Conservation (phyloP, 139 green algal genomes). For the Asterochloris erici region DNA sequence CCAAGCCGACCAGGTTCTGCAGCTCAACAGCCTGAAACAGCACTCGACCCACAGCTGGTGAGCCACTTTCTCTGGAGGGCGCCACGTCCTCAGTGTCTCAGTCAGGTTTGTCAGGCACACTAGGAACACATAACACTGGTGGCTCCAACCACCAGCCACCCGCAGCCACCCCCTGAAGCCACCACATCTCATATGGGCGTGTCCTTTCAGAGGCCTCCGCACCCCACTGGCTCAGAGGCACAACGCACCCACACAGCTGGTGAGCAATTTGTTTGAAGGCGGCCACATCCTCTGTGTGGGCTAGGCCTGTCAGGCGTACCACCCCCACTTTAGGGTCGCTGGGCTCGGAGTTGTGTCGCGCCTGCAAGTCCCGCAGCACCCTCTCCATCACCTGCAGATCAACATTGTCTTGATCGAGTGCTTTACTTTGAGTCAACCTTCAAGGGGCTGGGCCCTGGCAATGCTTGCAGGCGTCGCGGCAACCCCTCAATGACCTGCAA, state of each 20-base stretch:
- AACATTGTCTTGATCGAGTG: neutral
- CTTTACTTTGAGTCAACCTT: neutral
- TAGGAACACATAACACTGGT: too few species aligned
- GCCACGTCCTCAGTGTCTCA: too few species aligned
- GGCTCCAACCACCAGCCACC: too few species aligned
- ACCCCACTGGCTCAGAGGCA: neutral
- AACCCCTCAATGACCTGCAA: neutral
- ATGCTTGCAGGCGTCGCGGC: neutral
- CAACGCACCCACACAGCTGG: slow-evolving; percentile 65
- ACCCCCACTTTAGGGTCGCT: slow-evolving; percentile 53
- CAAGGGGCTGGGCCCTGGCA: neutral
- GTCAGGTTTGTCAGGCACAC: too few species aligned
- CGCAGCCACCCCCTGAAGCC: too few species aligned
- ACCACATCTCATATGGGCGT: too few species aligned
- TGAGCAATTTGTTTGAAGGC: slow-evolving; percentile 71
- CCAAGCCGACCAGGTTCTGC: too few species aligned
- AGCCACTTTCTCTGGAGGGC: too few species aligned
- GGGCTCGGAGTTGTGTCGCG: slow-evolving; percentile 28
- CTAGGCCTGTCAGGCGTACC: slow-evolving; percentile 64
- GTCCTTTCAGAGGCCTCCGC: too few species aligned
- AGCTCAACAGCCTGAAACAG: too few species aligned
- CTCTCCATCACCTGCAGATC: slow-evolving; percentile 49
- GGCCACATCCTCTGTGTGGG: slow-evolving; percentile 64
- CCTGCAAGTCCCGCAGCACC: slow-evolving; percentile 27
- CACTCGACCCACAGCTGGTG: too few species aligned